A percentile compares a stretch with the other conserved stretches of the same genome.
Evolutionary conservation across 1,284 basidiomycete genomes (phyloP).

Genomic region (Rhodotorula sp.): DNA sequence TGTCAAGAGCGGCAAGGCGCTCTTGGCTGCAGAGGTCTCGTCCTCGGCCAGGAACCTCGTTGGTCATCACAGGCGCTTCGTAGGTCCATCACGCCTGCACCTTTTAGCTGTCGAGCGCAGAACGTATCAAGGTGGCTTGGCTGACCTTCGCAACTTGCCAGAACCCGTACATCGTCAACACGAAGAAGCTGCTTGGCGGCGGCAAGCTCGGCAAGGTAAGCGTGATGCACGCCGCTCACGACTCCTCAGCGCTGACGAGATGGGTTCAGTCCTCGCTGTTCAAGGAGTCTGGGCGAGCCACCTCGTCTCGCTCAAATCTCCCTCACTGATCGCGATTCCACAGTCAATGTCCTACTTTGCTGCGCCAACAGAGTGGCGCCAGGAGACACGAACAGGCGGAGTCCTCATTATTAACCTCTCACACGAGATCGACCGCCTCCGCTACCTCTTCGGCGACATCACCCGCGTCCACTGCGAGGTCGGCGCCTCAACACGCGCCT

Average conservation of each 20-base stretch:
- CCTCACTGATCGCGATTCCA: too few relatives aligned
- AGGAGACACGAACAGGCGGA: conserved; percentile 20
- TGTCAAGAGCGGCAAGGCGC: conserved; percentile 6
- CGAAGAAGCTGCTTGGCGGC: conserved; percentile 24
- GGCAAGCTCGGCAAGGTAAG: conserved; percentile 28
- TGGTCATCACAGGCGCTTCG: conserved; percentile 41
- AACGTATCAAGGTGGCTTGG: too few relatives aligned
- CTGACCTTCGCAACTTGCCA: not conserved
- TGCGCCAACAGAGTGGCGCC: conserved; percentile 29
- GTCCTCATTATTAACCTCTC: conserved; percentile 36
- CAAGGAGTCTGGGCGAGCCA: conserved; percentile 38
- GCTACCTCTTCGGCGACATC: conserved; percentile 38
- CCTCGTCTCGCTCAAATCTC: too few relatives aligned
- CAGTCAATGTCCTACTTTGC: conserved; percentile 29
- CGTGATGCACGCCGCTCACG: not conserved
- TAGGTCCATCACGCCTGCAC: not conserved
- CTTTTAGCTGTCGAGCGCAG: too few relatives aligned
- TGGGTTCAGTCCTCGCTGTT: conserved; percentile 26
- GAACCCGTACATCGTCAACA: conserved; percentile 36
- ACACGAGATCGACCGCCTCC: conserved; percentile 35
- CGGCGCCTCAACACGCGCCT: conserved; percentile 29
- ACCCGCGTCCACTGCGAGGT: conserved; percentile 36
- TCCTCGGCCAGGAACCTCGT: conserved; percentile 24
- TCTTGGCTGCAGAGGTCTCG: conserved; percentile 20
- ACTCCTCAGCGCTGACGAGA: too few relatives aligned